Percentiles rank a stretch among this genome's conserved stretches.
Evolutionary conservation across 2,329 filamentous ascomycete genomes (phyloP).

Genomic region (Fusarium lyarnte): DNA sequence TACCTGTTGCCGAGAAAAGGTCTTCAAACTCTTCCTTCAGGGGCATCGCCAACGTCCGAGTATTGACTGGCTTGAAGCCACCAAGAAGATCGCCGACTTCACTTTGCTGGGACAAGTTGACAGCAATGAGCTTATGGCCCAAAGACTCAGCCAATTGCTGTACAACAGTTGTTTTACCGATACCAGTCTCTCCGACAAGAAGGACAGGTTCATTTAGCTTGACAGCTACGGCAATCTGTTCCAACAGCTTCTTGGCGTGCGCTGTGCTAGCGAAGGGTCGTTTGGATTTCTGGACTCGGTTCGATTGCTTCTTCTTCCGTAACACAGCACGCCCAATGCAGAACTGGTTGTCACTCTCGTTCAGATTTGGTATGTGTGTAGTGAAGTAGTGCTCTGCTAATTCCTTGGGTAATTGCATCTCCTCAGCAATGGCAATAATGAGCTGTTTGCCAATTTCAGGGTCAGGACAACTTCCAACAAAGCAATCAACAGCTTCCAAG

Average conservation of each 20-base stretch:
- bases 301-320: slow-evolving; percentile 63
- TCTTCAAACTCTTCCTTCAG: slow-evolving; percentile 94
- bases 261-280: slow-evolving; percentile 87
- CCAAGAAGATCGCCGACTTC: slow-evolving; percentile 96
- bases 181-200: slow-evolving; percentile 98
- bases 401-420: slow-evolving; percentile 87
- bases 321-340: slow-evolving; percentile 74
- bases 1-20: slow-evolving; percentile 83
- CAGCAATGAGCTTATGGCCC: slow-evolving; percentile 86
- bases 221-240: slow-evolving; percentile 86
- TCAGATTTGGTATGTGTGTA: slow-evolving; percentile 75
- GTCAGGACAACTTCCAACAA: slow-evolving; percentile 81
- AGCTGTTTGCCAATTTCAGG: slow-evolving; percentile 67
- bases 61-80: slow-evolving; percentile 95
- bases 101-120: slow-evolving; percentile 97
- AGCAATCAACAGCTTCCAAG: slow-evolving; percentile 92
- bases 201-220: slow-evolving; percentile 88
- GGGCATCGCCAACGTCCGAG: slow-evolving; percentile 86
- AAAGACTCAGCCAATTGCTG: slow-evolving; percentile 89
- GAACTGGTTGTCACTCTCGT: slow-evolving; percentile 67
- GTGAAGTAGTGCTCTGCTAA: slow-evolving; percentile 80
- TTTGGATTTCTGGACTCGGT: slow-evolving; percentile 61
- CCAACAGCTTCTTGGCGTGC: slow-evolving; percentile 84
- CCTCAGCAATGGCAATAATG: slow-evolving; percentile 79
- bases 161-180: slow-evolving; percentile 95